Evolutionary conservation across 2,329 filamentous ascomycete genomes (phyloP).

Genomic region (Sclerotinia subarctica): DNA sequence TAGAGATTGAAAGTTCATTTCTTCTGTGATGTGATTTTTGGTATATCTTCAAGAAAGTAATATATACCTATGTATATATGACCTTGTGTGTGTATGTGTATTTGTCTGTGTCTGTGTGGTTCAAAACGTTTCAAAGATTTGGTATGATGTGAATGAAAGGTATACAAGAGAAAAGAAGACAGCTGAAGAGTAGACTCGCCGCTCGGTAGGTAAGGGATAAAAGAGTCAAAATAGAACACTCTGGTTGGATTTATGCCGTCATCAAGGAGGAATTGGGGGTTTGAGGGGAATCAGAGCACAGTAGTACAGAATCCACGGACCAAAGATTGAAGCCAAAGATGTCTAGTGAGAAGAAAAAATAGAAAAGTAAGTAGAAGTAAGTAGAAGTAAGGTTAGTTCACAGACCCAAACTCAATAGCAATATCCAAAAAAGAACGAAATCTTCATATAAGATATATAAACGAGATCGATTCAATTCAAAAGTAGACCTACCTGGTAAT

Average conservation of each 20-base stretch:
- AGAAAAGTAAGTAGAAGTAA: too few relatives aligned
- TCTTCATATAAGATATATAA: background rate
- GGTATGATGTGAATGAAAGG: background rate
- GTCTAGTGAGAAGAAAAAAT: background rate
- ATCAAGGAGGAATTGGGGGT: background rate
- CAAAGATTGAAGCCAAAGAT: background rate
- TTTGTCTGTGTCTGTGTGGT: background rate
- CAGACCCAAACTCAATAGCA: background rate
- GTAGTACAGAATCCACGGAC: conserved; percentile 3
- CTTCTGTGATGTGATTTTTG: background rate
- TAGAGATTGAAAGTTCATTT: background rate
- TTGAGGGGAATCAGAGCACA: background rate
- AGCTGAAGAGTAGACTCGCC: background rate
- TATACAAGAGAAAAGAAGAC: background rate
- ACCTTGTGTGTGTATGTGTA: background rate
- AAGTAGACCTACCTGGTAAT: background rate
- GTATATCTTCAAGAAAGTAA: background rate
- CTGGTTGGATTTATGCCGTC: background rate
- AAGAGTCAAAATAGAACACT: conserved; percentile 11
- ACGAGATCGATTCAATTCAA: background rate
- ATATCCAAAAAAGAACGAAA: background rate
- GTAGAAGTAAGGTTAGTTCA: background rate
- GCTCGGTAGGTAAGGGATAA: background rate
- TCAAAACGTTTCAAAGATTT: background rate
- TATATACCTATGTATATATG: background rate